phyloP scores from a whole-genome alignment of 1,284 basidiomycete genomes.

The Bondarzewia mesenterica region DNA sequence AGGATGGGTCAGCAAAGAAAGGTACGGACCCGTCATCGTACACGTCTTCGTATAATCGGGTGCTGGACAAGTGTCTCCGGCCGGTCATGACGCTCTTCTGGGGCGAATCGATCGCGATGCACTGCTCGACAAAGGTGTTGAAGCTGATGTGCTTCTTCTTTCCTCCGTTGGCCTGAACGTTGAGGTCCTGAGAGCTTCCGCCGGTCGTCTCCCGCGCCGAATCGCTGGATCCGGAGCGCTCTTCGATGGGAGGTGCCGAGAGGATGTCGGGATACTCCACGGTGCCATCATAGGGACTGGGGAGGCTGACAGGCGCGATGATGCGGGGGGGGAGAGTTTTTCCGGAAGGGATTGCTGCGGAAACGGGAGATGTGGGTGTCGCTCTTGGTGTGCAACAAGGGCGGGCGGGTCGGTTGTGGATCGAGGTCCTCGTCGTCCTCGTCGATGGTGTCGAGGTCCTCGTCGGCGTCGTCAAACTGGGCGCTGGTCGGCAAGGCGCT shows the following conservation, averaged over 20 bases:
- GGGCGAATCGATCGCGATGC: constrained; percentile 81
- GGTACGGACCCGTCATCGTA: constrained; percentile 58
- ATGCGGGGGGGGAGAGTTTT: constrained; percentile 63
- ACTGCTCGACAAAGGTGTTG: constrained; percentile 98
- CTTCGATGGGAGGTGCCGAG: constrained; percentile 7
- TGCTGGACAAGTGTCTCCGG: constrained; percentile 11
- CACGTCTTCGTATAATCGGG: constrained; percentile 23
- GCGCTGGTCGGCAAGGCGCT: constrained; percentile 48
- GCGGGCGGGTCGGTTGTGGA: constrained; percentile 36
- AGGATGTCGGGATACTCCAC: not conserved
- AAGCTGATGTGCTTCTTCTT: constrained; percentile 89
- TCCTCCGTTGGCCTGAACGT: constrained; percentile 17
- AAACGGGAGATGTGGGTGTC: constrained; percentile 67
- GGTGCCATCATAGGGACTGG: constrained; percentile 6
- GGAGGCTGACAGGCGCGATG: constrained; percentile 17
- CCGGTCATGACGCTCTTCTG: constrained; percentile 16
- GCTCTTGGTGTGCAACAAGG: constrained; percentile 72
- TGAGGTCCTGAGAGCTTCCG: constrained; percentile 31
- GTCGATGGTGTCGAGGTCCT: constrained; percentile 25
- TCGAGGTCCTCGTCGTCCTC: constrained; percentile 24
- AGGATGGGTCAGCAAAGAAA: constrained; percentile 2
- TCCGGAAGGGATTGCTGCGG: constrained; percentile 44
- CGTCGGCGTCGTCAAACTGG: constrained; percentile 23
- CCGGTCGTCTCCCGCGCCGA: constrained; percentile 20
- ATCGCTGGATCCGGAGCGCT: constrained; percentile 19